Percentiles rank a stretch among this genome's conserved stretches.
Evolutionary conservation across 352 stramenopile species (phyloP).

Genomic region (Globisporangium emineosum): DNA sequence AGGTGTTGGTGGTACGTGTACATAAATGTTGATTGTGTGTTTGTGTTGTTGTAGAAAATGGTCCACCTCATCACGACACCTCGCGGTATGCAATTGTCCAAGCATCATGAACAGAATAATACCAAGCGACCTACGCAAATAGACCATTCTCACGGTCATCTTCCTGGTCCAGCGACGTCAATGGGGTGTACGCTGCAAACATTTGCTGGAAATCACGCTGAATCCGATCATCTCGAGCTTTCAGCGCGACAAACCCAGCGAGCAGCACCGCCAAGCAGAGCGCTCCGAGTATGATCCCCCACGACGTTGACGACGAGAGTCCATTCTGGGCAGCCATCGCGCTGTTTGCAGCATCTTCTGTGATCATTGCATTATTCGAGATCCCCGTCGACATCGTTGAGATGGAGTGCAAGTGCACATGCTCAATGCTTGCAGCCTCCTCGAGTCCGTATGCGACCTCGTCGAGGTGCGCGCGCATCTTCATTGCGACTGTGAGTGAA

Average conservation of each 20-base stretch:
- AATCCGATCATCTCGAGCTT: constrained; percentile 25
- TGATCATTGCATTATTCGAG: background rate
- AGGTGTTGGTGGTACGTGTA: background rate
- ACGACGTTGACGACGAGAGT: background rate
- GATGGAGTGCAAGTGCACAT: constrained; percentile 19
- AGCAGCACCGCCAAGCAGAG: constrained; percentile 19
- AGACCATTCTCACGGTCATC: constrained; percentile 16
- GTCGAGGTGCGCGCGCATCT: constrained; percentile 22
- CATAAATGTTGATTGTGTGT: background rate
- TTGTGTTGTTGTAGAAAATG: background rate
- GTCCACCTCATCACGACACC: background rate
- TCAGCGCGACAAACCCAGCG: constrained; percentile 17
- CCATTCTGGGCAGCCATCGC: background rate
- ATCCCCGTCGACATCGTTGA: background rate
- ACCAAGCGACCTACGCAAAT: background rate
- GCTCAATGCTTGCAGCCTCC: constrained; percentile 19
- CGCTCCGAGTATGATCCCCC: constrained; percentile 6
- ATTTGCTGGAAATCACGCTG: constrained; percentile 30
- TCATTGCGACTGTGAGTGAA: constrained; percentile 19
- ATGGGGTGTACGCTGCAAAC: constrained; percentile 28
- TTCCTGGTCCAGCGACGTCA: constrained; percentile 27
- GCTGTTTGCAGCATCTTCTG: background rate
- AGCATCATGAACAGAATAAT: background rate
- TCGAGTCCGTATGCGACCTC: constrained; percentile 15
- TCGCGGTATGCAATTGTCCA: background rate